Evolutionary conservation across 2,329 filamentous ascomycete genomes (phyloP).

Genomic region (Sphaerulina populicola): DNA sequence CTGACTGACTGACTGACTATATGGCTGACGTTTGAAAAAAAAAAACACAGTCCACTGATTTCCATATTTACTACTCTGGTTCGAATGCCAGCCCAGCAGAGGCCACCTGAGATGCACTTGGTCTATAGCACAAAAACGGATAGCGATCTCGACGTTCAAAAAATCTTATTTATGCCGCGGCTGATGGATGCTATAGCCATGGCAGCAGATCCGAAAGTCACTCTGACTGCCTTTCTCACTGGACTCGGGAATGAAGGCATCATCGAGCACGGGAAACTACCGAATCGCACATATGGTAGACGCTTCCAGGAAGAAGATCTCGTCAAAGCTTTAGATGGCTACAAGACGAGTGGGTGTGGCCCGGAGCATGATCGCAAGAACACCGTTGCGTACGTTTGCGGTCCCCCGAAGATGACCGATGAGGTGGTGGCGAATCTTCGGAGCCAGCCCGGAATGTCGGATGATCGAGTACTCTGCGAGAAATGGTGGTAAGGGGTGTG

Average conservation of each 20-base stretch:
- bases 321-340: constrained; percentile 33
- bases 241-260: constrained; percentile 20
- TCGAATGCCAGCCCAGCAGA: constrained; percentile 9
- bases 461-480: constrained; percentile 41
- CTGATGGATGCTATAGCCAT: constrained; percentile 31
- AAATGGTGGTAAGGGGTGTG: constrained; percentile 42
- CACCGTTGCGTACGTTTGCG: constrained; percentile 43
- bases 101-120: constrained; percentile 46
- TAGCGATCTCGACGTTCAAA: constrained; percentile 25
- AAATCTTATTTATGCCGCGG: constrained; percentile 44
- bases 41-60: constrained; percentile 56
- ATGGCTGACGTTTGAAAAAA: no score
- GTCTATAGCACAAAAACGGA: constrained; percentile 53
- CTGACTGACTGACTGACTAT: no score
- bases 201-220: constrained; percentile 21
- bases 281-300: constrained; percentile 27
- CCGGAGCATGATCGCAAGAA: constrained; percentile 29
- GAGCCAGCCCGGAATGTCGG: constrained; percentile 33
- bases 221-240: constrained; percentile 29
- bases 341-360: constrained; percentile 22
- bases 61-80: constrained; percentile 60
- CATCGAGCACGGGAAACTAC: constrained; percentile 28
- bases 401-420: constrained; percentile 44
- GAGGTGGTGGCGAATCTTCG: constrained; percentile 37
- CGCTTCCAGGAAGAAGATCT: constrained; percentile 33